These are phyloP conservation scores for Trichophyton mentagrophytes DNA, from an alignment of 2,329 filamentous ascomycete species.

Conservation along the genomic window DNA sequence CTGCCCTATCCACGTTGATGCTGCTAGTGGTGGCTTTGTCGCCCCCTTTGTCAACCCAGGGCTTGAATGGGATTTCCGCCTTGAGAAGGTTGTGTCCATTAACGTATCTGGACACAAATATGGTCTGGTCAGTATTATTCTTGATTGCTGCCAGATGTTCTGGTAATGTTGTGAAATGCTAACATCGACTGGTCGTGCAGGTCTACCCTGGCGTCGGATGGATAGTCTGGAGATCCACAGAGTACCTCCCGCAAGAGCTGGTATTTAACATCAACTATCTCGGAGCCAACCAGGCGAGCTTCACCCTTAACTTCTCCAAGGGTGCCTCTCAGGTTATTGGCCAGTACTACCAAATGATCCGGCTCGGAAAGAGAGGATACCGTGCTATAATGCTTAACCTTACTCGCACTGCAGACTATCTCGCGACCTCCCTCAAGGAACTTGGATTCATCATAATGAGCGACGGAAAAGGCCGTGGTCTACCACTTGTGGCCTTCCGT, in stretches of 20 bases:
- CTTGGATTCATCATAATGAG: constrained; percentile 85
- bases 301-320: constrained; percentile 95
- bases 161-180: constrained; percentile 15
- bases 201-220: constrained; percentile 90
- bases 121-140: constrained; percentile 35
- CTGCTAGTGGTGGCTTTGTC: constrained; percentile 83
- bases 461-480: constrained; percentile 58
- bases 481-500: constrained; percentile 84
- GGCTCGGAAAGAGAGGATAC: constrained; percentile 85
- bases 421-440: constrained; percentile 57
- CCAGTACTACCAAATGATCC: constrained; percentile 95
- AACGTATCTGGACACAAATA: constrained; percentile 92
- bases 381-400: constrained; percentile 88
- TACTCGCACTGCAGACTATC: constrained; percentile 78
- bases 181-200: constrained; percentile 30
- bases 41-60: constrained; percentile 78
- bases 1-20: constrained; percentile 84
- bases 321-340: constrained; percentile 89
- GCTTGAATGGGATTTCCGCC: constrained; percentile 82
- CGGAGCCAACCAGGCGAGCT: constrained; percentile 85
- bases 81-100: constrained; percentile 80
- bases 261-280: constrained; percentile 99
- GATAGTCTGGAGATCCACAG: constrained; percentile 75
- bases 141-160: constrained; percentile 29
- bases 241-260: constrained; percentile 76